Base-by-base conservation (phyloP, 140 eudicot genomes). In the Bidens hawaiensis region DNA sequence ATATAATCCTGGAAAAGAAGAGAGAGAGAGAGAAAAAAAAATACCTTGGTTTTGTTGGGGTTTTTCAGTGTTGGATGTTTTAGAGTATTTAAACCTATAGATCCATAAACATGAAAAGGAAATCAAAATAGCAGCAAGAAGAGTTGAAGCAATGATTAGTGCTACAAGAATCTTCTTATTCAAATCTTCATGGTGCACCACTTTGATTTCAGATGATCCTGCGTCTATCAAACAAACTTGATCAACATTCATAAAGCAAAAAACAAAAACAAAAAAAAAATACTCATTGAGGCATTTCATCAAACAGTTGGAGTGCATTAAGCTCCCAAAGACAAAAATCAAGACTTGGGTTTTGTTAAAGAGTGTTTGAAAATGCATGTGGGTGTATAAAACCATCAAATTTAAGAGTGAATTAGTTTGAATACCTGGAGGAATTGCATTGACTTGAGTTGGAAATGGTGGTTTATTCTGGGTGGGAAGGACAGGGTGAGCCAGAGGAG, bases 91-190 rank as follows among this genome's bases (percentile, higher is more conserved):
- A 8, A 73, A 69, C 71, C 89, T 73, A 55, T 59, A 85, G 74
- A 93, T 70, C 79, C 93, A 93, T 27, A 85, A 80, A 67, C 83
- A 80, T 34, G 82, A 61, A 12, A 85, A 72, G 19, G 75, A 61
- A 57, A 93, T 73, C 76, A 93, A 52, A 58, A 82, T 51, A 33
- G 58, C 89, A 43, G 74, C 87, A 75, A 93, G 93, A 50, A 88
- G 79, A 72, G 82, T 65, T 53, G 96, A 85, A 52, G 96, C 76
- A 68, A 75, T 78, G 79, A 82, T 73, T 63, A 87, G 93, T 42
- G 96, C 90, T 54, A 85, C 68, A 31, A 93, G 81, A 56, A 85
- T 80, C 76, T 62, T 87, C 74, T 70, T 88, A 80, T 88, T 87
- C 73, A 81, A 63, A 62, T 80, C 93, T 23, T 75, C 78, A 84